Base-by-base conservation (phyloP, 768 basidiomycete species). In the Tricholoma matsutake region DNA sequence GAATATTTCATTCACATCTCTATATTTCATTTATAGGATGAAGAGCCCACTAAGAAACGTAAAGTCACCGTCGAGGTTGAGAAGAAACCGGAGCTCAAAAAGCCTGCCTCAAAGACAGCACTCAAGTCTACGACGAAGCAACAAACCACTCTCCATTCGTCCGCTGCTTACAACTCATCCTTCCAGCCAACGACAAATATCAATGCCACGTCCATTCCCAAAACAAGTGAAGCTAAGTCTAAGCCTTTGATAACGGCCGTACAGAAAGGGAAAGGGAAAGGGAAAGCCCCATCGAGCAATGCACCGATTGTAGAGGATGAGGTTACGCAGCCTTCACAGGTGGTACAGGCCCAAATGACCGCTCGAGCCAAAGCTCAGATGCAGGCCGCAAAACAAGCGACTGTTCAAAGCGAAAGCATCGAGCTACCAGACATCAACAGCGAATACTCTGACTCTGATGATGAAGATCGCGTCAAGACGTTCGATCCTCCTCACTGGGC, bases 391-490 rank as follows among this genome's bases (percentile, higher is more conserved):
- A 79, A 83, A 57, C 74, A 77, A 37, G 70, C 75, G 9, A 71
- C 76, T 2, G 72, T 88, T 59, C 75, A 86, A 16, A 91, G 87
- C 70, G 91, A 94, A 78, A 86, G 82, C 69, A 92, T 96, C 66
- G 94, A 95, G 67, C 79, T 99, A 16, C 96, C 96, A 0, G 96
- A 98, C 51, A 94, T 97, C 69, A 90, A 94, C 68, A 94, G 92
- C 75, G 96, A 98, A 68, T 98, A 98, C 74, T 97, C 95, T 5
- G 92, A 96, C 73, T 97, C 95, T 4, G 96, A 94, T 49, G 94
- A 96, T 65, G 94, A 96, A 71, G 86, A 88, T 65, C 85, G 89
- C 18, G 81, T 83, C 43, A 80, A 84, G 64, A 86, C 85, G n/a
- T 88, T 86, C 65, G 83, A 88, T 66, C 84, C 88, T 61, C 92